Evolutionary conservation across 1,284 basidiomycete genomes (phyloP), one percentile per base, ranked within the genome.

Genomic region (Cryptococcus neoformans): DNA sequence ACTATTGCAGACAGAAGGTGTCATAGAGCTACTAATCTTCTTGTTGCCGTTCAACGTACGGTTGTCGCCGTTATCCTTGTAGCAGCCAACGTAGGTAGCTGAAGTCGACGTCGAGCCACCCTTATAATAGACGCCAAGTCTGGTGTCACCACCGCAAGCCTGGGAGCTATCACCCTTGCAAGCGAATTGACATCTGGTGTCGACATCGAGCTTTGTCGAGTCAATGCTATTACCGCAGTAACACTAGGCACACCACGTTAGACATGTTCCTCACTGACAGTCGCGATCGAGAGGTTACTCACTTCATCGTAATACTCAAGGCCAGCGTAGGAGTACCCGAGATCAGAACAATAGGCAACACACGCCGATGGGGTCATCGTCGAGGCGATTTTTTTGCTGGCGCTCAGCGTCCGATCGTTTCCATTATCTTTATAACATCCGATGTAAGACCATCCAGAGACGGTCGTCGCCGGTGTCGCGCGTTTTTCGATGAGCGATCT

Each of bases 71-170:
- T 28, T 28, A 28, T 28, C 28, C 28, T 28, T 28, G 28, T 28
- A 28, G 28, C 28, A 28, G 3, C 28, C 28, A 28, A 28, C 28
- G 28, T 4, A 28, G 2, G 54, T 21, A 37, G 44, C 46, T 14
- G 54, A 52, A 17, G 53, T 49, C 37, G 57, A 53, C 14, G 37
- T 34, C 21, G 40, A 40, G 28, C 45, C 44, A 42, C 40, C 45
- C 16, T 59, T 41, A 48, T 53, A 47, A 53, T 66, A 74, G 44
- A 71, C 53, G 36, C 64, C 62, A 48, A 75, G 54, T 6, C 61
- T 51, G 45, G 53, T 59, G 40, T 48, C 44, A 14, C 59, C 65
- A 34, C 64, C 68, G 35, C 63, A 66, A 14, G 38, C 52, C 28
- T 41, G 21, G n/a, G 36, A 49, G 35, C 21, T 48, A 41, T 65